Percentiles rank a stretch among this genome's conserved stretches.
Evolutionary conservation across 2,329 filamentous ascomycete species (phyloP).

Genomic region (Colletotrichum navitas): DNA sequence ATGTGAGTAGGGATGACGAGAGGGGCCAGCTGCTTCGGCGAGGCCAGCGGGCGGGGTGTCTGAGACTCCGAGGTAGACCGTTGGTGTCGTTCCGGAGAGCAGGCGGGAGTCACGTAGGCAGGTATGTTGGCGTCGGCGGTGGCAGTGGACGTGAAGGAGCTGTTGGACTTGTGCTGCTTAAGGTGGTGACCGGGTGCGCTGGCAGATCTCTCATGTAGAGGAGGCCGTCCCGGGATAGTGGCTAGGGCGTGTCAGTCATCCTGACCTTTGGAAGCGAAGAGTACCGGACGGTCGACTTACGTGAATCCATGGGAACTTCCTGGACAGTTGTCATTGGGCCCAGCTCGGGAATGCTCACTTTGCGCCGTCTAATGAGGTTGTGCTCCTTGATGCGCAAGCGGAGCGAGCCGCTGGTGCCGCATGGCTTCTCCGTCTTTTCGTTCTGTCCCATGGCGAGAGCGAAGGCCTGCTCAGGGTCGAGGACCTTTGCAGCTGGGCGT

Average conservation of each 20-base stretch:
- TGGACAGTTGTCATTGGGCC: constrained; percentile 78
- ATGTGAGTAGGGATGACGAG: constrained; percentile 63
- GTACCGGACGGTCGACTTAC: constrained; percentile 63
- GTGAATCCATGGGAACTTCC: constrained; percentile 77
- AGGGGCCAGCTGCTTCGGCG: constrained; percentile 67
- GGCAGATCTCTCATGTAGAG: constrained; percentile 73
- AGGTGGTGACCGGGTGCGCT: constrained; percentile 69
- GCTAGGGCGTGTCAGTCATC: constrained; percentile 58
- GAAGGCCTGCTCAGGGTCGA: constrained; percentile 65
- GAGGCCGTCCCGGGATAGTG: constrained; percentile 75
- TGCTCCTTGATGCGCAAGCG: constrained; percentile 70
- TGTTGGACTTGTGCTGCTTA: constrained; percentile 59
- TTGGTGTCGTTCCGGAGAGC: constrained; percentile 38
- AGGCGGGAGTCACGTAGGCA: constrained; percentile 9
- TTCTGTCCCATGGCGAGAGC: constrained; percentile 57
- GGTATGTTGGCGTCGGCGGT: constrained; percentile 39
- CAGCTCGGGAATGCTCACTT: constrained; percentile 73
- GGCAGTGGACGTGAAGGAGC: constrained; percentile 51
- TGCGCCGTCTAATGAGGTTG: constrained; percentile 69
- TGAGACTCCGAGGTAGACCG: constrained; percentile 40
- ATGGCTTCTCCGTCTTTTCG: constrained; percentile 57
- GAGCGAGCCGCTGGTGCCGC: constrained; percentile 55
- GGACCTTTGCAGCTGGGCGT: constrained; percentile 57
- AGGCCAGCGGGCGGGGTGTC: constrained; percentile 52
- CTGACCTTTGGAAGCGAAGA: neutral